These are phyloP conservation scores for Cordia subcordata DNA, from an alignment of 257 asterid genomes.

Conservation along the genomic window DNA sequence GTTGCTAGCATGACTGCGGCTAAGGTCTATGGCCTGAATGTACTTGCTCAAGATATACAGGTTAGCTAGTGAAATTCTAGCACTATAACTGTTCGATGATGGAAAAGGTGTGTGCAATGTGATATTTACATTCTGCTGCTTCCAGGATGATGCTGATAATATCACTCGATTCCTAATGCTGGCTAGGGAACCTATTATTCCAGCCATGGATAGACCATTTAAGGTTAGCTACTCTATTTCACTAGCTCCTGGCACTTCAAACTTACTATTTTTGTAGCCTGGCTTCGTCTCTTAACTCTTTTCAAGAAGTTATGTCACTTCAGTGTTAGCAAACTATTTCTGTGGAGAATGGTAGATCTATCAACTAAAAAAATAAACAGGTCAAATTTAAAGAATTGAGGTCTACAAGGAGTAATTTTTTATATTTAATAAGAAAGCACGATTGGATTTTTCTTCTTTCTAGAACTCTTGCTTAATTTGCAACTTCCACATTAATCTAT, in stretches of 20 bases:
- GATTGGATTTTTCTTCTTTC: too few species aligned
- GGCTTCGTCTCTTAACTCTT: not conserved
- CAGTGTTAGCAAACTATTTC: not conserved
- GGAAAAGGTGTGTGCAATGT: conserved; percentile 2
- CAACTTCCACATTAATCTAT: not conserved
- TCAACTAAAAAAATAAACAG: not conserved
- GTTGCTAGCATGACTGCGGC: conserved; percentile 93
- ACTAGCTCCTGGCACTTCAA: conserved; percentile 3
- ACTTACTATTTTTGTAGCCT: not conserved
- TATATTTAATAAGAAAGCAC: too few species aligned
- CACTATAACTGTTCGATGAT: not conserved
- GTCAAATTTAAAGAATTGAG: not conserved
- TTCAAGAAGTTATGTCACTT: conserved; percentile 1
- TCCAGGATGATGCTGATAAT: conserved; percentile 91
- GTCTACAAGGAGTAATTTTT: not conserved
- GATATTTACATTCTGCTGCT: conserved; percentile 10
- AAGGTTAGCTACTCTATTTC: conserved; percentile 49
- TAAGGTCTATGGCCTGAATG: conserved; percentile 66
- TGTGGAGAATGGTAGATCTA: not conserved
- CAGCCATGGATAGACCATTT: conserved; percentile 87
- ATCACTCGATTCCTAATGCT: conserved; percentile 95
- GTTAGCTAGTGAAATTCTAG: conserved; percentile 28
- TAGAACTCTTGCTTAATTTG: not conserved
- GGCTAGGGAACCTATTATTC: conserved; percentile 98
- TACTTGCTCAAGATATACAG: conserved; percentile 96